Conservation (phyloP, 176 grass and related monocot species). For the Carex parvula region DNA sequence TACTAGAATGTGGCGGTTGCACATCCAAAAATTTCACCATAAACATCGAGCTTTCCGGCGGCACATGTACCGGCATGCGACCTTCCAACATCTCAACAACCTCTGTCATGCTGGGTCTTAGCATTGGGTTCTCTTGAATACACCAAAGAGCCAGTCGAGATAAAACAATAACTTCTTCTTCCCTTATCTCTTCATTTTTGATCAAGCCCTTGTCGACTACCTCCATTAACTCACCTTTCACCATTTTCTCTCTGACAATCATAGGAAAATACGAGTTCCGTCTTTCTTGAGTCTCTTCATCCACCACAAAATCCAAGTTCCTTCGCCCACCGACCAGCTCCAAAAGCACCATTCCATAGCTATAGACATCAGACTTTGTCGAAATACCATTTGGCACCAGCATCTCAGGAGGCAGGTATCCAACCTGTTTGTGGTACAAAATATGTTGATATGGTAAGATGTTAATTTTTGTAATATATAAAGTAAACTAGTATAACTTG, state of each 20-base stretch:
- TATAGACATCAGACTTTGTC: slow-evolving; percentile 52
- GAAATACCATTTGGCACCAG: slow-evolving; percentile 35
- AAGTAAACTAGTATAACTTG: no score
- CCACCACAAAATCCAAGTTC: slow-evolving; percentile 10
- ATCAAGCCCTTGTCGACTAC: slow-evolving; percentile 38
- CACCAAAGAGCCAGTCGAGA: slow-evolving; percentile 35
- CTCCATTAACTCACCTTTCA: slow-evolving; percentile 33
- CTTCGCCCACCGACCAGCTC: slow-evolving; percentile 51
- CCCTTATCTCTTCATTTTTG: slow-evolving; percentile 12
- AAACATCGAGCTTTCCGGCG: slow-evolving; percentile 34
- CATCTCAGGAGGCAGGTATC: slow-evolving; percentile 58
- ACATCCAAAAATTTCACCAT: no score
- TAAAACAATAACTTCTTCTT: slow-evolving; percentile 29
- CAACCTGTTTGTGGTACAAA: not conserved
- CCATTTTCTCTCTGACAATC: slow-evolving; percentile 32
- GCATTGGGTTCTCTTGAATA: slow-evolving; percentile 27
- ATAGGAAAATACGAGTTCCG: slow-evolving; percentile 31
- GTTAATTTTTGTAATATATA: no score
- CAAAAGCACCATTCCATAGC: slow-evolving; percentile 57
- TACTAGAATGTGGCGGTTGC: not conserved
- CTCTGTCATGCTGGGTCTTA: slow-evolving; percentile 33
- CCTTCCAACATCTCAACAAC: slow-evolving; percentile 43
- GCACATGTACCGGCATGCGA: slow-evolving; percentile 29
- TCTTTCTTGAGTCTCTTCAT: not conserved
- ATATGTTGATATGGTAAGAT: not conserved